Evolutionary conservation across 2,329 filamentous ascomycete species (phyloP), one percentile per base, ranked within the genome.

Genomic region (Dothistroma septosporum): DNA sequence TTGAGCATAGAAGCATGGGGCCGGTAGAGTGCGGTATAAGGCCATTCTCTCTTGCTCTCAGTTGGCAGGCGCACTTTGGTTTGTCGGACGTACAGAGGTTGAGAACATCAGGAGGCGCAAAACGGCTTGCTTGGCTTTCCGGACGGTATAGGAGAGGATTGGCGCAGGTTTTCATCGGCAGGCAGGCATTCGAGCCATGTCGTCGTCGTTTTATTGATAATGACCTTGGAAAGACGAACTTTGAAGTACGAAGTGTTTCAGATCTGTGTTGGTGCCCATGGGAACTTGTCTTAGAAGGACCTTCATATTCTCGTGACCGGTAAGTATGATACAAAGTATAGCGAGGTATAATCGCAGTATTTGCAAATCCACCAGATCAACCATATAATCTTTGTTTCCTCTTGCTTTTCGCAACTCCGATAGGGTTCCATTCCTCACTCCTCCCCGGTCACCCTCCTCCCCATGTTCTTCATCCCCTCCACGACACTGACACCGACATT

Each of bases 381-480:
- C 7, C 33, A 37, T 37, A 37, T 37, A 12, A 7, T 4, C 35
- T 11, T 16, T 37, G 11, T 7, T 16, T 16, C 11, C 35, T 37
- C 4, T 37, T 37, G 35, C 16, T 12, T 37, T 12, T 12, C 16
- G 11, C 9, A 4, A 7, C 35, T 12, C 35, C 9, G 11, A 4
- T 11, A 37, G 12, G n/a, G 32, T 21, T 11, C 12, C 37, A 14
- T 7, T 32, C 35, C 47, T 49, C 31, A 47, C 32, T 59, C 58
- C 54, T 62, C 59, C 47, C 49, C 61, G 24, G 41, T 56, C 7
- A 54, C 58, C 49, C 64, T 68, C 57, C 61, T 61, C 21, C 63
- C 61, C 21, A 69, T 14, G 16, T 57, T 47, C 54, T 67, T 69
- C 33, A 63, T 68, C 19, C 58, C 59, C 50, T 72, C 63, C 11